phyloP scores from a whole-genome alignment of 768 basidiomycete genomes.

The Suillus decipiens region DNA sequence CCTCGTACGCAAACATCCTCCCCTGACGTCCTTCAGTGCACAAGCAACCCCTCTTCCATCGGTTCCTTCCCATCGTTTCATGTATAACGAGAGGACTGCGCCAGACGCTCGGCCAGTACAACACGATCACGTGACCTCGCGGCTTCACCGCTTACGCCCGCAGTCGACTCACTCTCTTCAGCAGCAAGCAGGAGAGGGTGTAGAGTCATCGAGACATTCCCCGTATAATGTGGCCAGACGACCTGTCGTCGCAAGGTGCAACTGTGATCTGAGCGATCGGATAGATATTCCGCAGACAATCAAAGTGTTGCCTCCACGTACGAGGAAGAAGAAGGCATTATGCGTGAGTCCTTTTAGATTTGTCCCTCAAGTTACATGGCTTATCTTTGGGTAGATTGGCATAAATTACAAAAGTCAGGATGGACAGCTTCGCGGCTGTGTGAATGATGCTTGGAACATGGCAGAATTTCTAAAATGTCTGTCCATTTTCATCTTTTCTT shows the following conservation, averaged over 20 bases:
- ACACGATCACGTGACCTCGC: not conserved
- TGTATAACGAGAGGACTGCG: not conserved
- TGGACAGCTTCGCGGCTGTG: slow-evolving; percentile 72
- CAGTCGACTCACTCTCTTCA: not conserved
- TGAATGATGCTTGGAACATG: slow-evolving; percentile 85
- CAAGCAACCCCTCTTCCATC: no score
- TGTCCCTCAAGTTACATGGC: no score
- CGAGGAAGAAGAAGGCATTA: slow-evolving; percentile 1
- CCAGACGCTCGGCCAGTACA: not conserved
- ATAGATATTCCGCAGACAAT: no score
- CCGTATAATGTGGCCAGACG: not conserved
- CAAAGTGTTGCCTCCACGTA: not conserved
- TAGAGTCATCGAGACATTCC: not conserved
- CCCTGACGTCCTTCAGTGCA: not conserved
- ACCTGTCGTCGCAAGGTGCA: not conserved
- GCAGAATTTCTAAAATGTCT: slow-evolving; percentile 52
- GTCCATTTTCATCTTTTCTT: not conserved
- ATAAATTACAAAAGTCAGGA: slow-evolving; percentile 75
- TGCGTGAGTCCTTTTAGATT: not conserved
- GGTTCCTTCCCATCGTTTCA: not conserved
- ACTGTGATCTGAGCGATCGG: not conserved
- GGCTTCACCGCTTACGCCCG: not conserved
- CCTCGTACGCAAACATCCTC: not conserved
- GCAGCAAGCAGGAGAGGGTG: not conserved
- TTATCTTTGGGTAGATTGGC: slow-evolving; percentile 56